These are phyloP conservation scores for Mycotypha africana DNA, from an alignment of 371 early-diverging fungal species.

Conservation along the genomic window DNA sequence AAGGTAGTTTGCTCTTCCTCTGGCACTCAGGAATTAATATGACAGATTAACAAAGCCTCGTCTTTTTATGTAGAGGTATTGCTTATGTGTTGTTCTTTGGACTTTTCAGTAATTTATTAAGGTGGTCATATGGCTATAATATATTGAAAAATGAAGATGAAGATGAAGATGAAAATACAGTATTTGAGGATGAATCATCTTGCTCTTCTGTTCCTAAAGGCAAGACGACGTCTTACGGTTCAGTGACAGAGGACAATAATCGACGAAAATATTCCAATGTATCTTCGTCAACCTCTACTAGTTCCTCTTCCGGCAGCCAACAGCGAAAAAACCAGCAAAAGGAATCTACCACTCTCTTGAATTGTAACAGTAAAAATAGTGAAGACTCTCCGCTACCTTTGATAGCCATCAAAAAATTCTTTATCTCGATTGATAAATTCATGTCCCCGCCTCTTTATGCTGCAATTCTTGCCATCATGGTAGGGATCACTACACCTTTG, in stretches of 20 bases:
- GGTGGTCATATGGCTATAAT: slow-evolving; percentile 74
- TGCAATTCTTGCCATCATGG: slow-evolving; percentile 49
- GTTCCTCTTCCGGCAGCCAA: not conserved
- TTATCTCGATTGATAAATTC: slow-evolving; percentile 20
- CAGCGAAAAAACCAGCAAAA: too few species aligned
- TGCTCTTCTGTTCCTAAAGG: too few species aligned
- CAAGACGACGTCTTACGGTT: too few species aligned
- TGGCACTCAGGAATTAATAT: not conserved
- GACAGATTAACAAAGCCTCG: too few species aligned
- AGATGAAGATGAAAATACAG: slow-evolving; percentile 23
- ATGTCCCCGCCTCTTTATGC: slow-evolving; percentile 65
- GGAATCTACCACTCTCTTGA: not conserved
- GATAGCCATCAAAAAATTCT: not conserved
- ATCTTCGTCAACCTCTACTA: too few species aligned
- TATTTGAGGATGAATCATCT: too few species aligned
- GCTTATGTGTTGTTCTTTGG: slow-evolving; percentile 73
- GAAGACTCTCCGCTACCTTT: too few species aligned
- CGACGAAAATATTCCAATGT: too few species aligned
- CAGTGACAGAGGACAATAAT: too few species aligned
- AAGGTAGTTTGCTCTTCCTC: slow-evolving; percentile 28
- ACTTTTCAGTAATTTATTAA: slow-evolving; percentile 65
- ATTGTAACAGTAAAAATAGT: slow-evolving; percentile 1
- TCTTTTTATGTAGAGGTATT: slow-evolving; percentile 48
- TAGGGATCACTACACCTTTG: slow-evolving; percentile 47
- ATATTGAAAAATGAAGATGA: slow-evolving; percentile 51